These are phyloP conservation scores for Penicillium frequentans DNA, from an alignment of 2,329 filamentous ascomycete genomes.

Conservation along the genomic window DNA sequence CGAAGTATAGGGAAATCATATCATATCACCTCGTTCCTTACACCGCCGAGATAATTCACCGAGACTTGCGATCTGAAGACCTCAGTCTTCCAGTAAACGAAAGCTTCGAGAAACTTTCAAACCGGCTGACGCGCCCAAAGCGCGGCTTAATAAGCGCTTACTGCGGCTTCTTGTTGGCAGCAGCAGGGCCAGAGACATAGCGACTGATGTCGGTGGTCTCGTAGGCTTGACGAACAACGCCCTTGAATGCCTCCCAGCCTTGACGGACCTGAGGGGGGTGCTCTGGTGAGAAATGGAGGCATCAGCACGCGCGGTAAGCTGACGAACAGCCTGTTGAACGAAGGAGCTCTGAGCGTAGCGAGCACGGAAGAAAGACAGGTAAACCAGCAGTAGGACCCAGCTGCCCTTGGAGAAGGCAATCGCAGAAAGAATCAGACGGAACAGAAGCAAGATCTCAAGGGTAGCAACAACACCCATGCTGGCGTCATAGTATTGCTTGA, in stretches of 20 bases:
- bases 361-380: constrained; percentile 89
- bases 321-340: constrained; percentile 77
- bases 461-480: constrained; percentile 91
- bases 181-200: constrained; percentile 59
- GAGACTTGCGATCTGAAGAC: not conserved
- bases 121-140: not conserved
- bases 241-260: constrained; percentile 79
- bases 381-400: constrained; percentile 82
- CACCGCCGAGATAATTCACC: not conserved
- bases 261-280: constrained; percentile 74
- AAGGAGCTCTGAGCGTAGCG: constrained; percentile 88
- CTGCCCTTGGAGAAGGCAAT: constrained; percentile 86
- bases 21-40: not conserved
- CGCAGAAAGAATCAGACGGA: constrained; percentile 76
- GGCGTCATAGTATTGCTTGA: constrained; percentile 96
- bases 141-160: constrained; percentile 28
- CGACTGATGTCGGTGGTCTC: constrained; percentile 75
- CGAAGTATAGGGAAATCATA: not conserved
- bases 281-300: constrained; percentile 81
- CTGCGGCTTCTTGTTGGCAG: constrained; percentile 48
- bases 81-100: not conserved
- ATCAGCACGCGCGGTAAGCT: constrained; percentile 74
- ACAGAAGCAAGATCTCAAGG: constrained; percentile 85
- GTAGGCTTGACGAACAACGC: constrained; percentile 68
- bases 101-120: not conserved